Evolutionary conservation across 2,329 filamentous ascomycete genomes (phyloP).

Genomic region (Colletotrichum sp.): DNA sequence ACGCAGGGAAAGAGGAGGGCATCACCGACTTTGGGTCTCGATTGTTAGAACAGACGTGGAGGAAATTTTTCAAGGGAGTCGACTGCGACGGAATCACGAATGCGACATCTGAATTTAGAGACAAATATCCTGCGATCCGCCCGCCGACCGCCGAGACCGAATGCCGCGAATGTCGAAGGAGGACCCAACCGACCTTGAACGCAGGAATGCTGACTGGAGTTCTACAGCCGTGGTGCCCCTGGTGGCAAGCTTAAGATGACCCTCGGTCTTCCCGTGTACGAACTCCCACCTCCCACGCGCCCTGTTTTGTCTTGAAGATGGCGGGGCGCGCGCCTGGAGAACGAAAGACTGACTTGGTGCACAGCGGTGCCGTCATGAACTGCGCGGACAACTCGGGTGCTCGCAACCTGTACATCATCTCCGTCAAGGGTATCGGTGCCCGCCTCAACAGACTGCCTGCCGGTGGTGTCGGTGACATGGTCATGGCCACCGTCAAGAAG

Average conservation of each 20-base stretch:
- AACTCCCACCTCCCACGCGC: slow-evolving; percentile 33
- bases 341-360: slow-evolving; percentile 5
- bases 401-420: slow-evolving; percentile 99
- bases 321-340: background rate
- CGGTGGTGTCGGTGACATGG: slow-evolving; percentile 99
- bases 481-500: slow-evolving; percentile 99
- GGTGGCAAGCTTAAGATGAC: slow-evolving; percentile 99
- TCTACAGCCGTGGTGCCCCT: slow-evolving; percentile 79
- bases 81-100: background rate
- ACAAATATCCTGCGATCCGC: background rate
- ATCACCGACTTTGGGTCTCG: background rate
- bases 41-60: background rate
- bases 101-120: background rate
- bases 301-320: background rate
- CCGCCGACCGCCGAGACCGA: background rate
- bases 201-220: slow-evolving; percentile 36
- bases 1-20: slow-evolving; percentile 12
- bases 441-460: slow-evolving; percentile 97
- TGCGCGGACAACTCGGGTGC: slow-evolving; percentile 99
- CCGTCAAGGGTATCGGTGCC: slow-evolving; percentile 98
- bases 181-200: background rate
- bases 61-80: background rate
- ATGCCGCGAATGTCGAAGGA: background rate
- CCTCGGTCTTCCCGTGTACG: slow-evolving; percentile 99
- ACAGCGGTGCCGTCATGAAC: slow-evolving; percentile 98